A percentile compares a stretch with the other conserved stretches of the same genome.
Conservation (phyloP, 352 stramenopile genomes). For the Thalassiosira mediterranea region DNA sequence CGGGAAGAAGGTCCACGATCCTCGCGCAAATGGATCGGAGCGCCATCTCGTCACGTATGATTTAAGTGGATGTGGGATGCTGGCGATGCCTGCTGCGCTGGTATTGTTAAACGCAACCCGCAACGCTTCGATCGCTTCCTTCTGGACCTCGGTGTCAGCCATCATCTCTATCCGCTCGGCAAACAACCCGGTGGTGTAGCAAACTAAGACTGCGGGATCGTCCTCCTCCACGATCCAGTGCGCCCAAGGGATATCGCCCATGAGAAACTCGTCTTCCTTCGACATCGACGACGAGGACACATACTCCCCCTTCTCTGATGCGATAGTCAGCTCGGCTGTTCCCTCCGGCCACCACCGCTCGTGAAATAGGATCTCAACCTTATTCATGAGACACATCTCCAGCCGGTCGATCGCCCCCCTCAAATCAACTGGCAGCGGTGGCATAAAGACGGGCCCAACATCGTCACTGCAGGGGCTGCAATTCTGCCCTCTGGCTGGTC, state of each 20-base stretch:
- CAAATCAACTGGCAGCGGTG: neutral
- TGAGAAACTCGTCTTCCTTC: neutral
- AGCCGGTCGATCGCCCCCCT: neutral
- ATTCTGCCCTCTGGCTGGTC: neutral
- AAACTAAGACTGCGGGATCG: constrained; percentile 1
- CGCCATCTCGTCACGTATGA: constrained; percentile 13
- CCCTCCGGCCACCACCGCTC: constrained; percentile 3
- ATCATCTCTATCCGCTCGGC: constrained; percentile 9
- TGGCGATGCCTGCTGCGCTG: neutral
- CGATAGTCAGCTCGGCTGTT: neutral
- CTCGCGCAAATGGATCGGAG: constrained; percentile 2
- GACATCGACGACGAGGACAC: neutral
- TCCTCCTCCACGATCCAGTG: constrained; percentile 14
- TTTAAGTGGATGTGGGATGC: neutral
- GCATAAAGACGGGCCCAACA: neutral
- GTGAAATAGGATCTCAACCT: constrained; percentile 9
- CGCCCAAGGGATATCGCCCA: constrained; percentile 1
- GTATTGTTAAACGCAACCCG: neutral
- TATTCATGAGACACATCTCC: constrained; percentile 10
- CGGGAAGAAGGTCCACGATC: constrained; percentile 13
- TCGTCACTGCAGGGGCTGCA: no score
- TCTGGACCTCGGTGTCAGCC: neutral
- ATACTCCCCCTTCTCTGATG: neutral
- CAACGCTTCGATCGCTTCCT: constrained; percentile 1
- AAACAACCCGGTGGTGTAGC: constrained; percentile 5